phyloP scores from a whole-genome alignment of 2,329 filamentous ascomycete genomes.

The Fonsecaea nubica region DNA sequence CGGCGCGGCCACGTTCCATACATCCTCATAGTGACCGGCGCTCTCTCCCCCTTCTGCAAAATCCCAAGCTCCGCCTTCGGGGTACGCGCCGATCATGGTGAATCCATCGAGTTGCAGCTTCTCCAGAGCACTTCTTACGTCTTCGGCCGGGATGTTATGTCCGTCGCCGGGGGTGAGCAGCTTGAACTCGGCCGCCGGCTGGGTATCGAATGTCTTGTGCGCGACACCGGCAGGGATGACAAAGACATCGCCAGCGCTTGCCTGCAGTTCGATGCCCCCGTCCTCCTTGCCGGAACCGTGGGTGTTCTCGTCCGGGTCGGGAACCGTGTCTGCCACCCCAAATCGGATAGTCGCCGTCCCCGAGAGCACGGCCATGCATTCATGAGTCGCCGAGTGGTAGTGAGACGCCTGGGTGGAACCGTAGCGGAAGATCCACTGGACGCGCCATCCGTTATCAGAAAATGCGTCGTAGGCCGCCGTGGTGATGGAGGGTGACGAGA shows the following conservation, averaged over 20 bases:
- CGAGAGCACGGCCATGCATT: constrained; percentile 64
- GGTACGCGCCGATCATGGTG: constrained; percentile 66
- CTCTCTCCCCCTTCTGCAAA: constrained; percentile 57
- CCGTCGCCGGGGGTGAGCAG: constrained; percentile 56
- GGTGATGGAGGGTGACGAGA: constrained; percentile 39
- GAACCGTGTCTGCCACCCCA: constrained; percentile 58
- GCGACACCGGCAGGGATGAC: constrained; percentile 63
- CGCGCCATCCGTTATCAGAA: constrained; percentile 58
- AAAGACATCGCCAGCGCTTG: constrained; percentile 63
- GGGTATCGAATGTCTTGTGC: constrained; percentile 60
- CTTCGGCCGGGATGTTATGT: constrained; percentile 41
- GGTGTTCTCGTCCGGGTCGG: constrained; percentile 50
- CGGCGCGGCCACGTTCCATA: constrained; percentile 57
- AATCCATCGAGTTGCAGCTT: constrained; percentile 53
- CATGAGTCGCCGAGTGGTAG: constrained; percentile 64
- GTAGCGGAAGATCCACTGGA: constrained; percentile 65
- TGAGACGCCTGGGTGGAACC: constrained; percentile 61
- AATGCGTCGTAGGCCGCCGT: constrained; percentile 54
- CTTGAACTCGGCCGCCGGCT: constrained; percentile 47
- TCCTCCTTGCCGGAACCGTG: constrained; percentile 52
- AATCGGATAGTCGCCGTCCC: constrained; percentile 62
- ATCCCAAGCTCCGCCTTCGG: constrained; percentile 57
- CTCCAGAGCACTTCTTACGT: constrained; percentile 45
- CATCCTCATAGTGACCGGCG: constrained; percentile 49
- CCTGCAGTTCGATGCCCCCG: constrained; percentile 58